phyloP scores from a whole-genome alignment of 2,329 filamentous ascomycete genomes.

The Didymella exigua region DNA sequence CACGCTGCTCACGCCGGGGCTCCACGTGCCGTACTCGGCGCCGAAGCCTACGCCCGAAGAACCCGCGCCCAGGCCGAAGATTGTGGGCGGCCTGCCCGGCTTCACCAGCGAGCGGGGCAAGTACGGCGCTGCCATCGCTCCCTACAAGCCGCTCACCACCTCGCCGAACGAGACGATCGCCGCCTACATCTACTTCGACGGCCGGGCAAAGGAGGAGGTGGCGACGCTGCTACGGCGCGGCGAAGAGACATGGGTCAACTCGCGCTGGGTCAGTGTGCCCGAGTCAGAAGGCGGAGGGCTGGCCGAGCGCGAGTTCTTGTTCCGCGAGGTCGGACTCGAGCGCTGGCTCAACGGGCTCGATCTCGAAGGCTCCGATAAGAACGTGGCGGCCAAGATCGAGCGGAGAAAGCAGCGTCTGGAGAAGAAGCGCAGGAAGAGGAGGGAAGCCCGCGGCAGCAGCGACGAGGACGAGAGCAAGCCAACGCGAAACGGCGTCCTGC shows the following conservation, averaged over 20 bases:
- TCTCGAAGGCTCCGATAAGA: constrained; percentile 76
- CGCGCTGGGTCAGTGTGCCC: constrained; percentile 93
- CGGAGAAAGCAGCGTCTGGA: constrained; percentile 72
- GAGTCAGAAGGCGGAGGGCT: constrained; percentile 90
- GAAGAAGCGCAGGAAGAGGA: constrained; percentile 80
- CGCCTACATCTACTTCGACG: constrained; percentile 99
- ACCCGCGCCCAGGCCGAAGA: constrained; percentile 79
- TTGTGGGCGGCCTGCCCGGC: constrained; percentile 73
- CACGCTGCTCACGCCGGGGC: constrained; percentile 85
- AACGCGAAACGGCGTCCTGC: constrained; percentile 65
- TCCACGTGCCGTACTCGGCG: constrained; percentile 90
- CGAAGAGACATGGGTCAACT: constrained; percentile 99
- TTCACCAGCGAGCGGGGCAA: constrained; percentile 58
- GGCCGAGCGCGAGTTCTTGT: constrained; percentile 94
- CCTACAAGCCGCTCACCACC: constrained; percentile 90
- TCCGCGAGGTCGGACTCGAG: constrained; percentile 94
- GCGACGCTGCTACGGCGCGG: constrained; percentile 89
- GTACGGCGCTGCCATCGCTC: constrained; percentile 66
- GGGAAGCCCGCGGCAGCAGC: constrained; percentile 59
- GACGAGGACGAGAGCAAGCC: constrained; percentile 52
- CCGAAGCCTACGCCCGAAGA: constrained; percentile 78
- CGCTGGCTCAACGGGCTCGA: constrained; percentile 96
- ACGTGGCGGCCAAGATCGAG: constrained; percentile 81
- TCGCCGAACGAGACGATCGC: constrained; percentile 97
- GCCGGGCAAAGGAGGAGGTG: constrained; percentile 92